Evolutionary conservation across 2,329 filamentous ascomycete species (phyloP), one percentile per base, ranked within the genome.

Genomic region (Cladosporium sp.): DNA sequence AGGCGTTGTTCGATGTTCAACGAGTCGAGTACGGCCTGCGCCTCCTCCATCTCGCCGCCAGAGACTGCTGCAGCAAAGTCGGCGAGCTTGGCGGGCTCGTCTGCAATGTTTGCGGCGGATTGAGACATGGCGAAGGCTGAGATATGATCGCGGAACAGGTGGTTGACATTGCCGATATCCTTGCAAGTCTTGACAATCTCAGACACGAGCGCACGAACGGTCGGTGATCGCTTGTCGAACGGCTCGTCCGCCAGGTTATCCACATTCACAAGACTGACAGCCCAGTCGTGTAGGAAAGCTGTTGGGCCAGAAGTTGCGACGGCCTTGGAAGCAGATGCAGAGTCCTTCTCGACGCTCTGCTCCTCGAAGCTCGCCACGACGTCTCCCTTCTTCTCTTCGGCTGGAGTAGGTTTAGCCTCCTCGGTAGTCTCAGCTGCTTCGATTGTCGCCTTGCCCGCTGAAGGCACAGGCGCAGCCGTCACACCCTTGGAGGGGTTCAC

Each of bases 181-280:
- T 97, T 98, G 84, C 97, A 98, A 0, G 97, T 95, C 77, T 97
- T 98, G 76, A 99, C 93, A 68, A 99, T 98, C 81, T 99, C 96
- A 74, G 94, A 97, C 59, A 94, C 95, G 55, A 99, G 88, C 14
- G 95, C 95, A 65, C 92, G 90, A 67, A 98, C 93, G 38, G 95
- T 89, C 21, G 90, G 90, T 74, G 91, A 95, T 80, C 94, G 96
- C 75, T 92, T 90, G 77, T 98, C 95, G 76, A 92, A 92, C 0
- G 93, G 90, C 74, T 97, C 91, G 74, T 99, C 95, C 0, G 85
- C 65, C 5, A 69, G 65, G 52, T 61, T 68, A 52, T 71, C 70
- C 12, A 67, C 60, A 10, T 65, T 67, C 15, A 68, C 68, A n/a
- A 67, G 55, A 49, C 67, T 65, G 49, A 65, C 69, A 28, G 57